Evolutionary conservation across 148 eudicot genomes (phyloP).

Genomic region (Simmondsia chinensis): DNA sequence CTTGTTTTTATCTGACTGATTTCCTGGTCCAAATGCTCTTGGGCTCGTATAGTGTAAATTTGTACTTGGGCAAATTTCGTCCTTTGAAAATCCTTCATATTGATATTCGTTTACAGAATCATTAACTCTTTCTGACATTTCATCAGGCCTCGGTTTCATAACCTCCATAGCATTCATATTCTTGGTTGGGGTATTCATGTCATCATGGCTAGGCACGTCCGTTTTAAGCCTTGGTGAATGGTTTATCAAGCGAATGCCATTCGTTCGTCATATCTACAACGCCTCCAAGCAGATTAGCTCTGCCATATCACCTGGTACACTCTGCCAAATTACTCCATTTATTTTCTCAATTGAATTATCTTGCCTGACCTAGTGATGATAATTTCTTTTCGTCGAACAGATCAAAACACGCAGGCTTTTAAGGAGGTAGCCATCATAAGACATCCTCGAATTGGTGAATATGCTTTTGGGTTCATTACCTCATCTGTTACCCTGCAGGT

Average conservation of each 20-base stretch:
- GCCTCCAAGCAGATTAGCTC: constrained; percentile 83
- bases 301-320: constrained; percentile 72
- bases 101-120: constrained; percentile 1
- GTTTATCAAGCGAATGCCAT: constrained; percentile 78
- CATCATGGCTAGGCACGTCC: constrained; percentile 84
- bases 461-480: constrained; percentile 87
- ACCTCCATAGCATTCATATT: constrained; percentile 78
- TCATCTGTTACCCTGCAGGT: constrained; percentile 74
- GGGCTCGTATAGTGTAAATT: neutral
- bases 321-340: neutral
- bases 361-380: constrained; percentile 2
- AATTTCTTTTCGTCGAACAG: constrained; percentile 22
- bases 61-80: neutral
- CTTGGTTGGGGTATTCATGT: constrained; percentile 80
- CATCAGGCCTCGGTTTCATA: constrained; percentile 58
- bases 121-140: constrained; percentile 2
- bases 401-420: constrained; percentile 71
- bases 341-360: neutral
- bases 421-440: constrained; percentile 83
- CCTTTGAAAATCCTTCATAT: neutral
- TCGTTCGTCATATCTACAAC: constrained; percentile 67
- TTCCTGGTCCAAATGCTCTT: too few species aligned
- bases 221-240: constrained; percentile 74
- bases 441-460: constrained; percentile 83
- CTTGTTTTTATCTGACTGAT: too few species aligned